Evolutionary conservation across 208 protist species (phyloP), one percentile per base, ranked within the genome.

Genomic region (Leishmania amazonensis): DNA sequence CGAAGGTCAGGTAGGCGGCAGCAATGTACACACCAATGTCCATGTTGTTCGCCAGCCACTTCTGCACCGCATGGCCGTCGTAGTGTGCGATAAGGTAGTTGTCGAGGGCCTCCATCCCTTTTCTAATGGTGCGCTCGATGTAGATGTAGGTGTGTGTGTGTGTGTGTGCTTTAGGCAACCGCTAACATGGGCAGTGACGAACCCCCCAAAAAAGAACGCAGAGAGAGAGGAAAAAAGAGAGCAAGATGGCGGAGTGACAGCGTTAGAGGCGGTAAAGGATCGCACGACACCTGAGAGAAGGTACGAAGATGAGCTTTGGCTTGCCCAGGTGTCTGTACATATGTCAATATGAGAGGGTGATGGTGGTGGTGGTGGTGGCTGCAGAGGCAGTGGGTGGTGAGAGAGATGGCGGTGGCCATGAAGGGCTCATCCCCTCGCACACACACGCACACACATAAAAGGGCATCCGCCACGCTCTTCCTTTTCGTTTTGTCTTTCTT

Each of bases 1-100:
- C 87, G 64, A 90, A 87, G 58, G 83, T 77, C 15, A 94, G 81
- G 83, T 95, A 95, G 15, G 84, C 64, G 21, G 70, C 83, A 13
- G 77, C 84, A 42, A 89, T 85, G 78, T 89, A 85, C 24, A 90
- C 77, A 38, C 88, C 64, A 19, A 92, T 42, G 47, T 91, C 84
- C 3, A 84, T 60, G 76, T 92, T 80, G 21, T 85, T 73, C 35
- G 17, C 53, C 67, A 95, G 86, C 72, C 79, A 83, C 51, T 75
- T 15, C 42, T 81, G 77, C n/a, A 85, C 57, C 3, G 65, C 81
- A 76, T 81, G 70, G 70, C 87, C 87, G 62, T 90, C 80, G 75
- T 70, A 88, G 64, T 75, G 57, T n/a, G 40, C 38, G 9, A 68
- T 75, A 71, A 80, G 80, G 54, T 81, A 87, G 49, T 85, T 75